phyloP scores from a whole-genome alignment of 2,329 filamentous ascomycete genomes.

The Penicillium sp. region DNA sequence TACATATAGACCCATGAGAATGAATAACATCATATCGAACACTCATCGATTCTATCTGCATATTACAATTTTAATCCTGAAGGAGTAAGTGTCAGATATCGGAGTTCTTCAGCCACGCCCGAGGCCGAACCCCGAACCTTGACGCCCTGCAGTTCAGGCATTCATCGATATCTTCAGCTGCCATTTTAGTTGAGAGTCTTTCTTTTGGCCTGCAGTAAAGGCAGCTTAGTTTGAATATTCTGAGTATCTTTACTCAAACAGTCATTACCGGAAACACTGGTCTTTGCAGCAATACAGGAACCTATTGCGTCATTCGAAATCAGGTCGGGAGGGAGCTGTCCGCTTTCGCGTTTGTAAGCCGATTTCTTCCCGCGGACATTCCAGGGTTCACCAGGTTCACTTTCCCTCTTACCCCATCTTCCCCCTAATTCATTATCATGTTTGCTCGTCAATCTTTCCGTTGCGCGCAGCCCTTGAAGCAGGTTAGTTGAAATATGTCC shows the following conservation, averaged over 20 bases:
- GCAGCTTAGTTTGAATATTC: background rate
- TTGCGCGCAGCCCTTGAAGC: constrained; percentile 56
- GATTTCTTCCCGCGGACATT: constrained; percentile 13
- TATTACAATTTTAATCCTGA: background rate
- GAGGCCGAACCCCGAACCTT: background rate
- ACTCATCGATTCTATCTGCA: background rate
- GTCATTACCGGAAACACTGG: background rate
- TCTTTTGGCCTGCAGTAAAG: background rate
- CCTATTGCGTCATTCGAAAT: constrained; percentile 27
- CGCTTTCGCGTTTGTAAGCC: constrained; percentile 17
- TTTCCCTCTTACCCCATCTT: constrained; percentile 5
- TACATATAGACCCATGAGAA: background rate
- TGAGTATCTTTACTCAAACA: background rate
- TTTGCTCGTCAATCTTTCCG: constrained; percentile 59
- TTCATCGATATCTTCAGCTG: background rate
- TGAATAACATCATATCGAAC: background rate
- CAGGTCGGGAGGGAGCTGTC: constrained; percentile 13
- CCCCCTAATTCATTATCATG: constrained; percentile 41
- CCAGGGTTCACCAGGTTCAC: background rate
- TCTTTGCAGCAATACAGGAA: constrained; percentile 4
- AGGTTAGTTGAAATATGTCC: constrained; percentile 42
- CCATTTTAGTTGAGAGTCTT: background rate
- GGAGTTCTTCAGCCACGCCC: background rate
- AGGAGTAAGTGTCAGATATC: background rate
- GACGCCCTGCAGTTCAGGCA: background rate